These are phyloP conservation scores for Citrus reticulata DNA, from an alignment of 345 rosid species.

Conservation along the genomic window DNA sequence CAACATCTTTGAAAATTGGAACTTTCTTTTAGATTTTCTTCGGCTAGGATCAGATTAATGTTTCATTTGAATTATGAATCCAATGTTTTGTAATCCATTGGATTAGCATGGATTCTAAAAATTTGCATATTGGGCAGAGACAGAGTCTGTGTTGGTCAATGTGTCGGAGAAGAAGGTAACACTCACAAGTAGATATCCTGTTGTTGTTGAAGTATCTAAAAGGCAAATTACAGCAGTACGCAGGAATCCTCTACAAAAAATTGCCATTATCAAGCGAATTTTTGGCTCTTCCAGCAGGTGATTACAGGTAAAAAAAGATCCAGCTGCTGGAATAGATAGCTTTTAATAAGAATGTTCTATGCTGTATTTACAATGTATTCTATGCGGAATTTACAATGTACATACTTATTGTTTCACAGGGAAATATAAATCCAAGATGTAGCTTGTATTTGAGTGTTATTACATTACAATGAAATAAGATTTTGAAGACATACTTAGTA, in stretches of 20 bases:
- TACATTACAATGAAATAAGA: not conserved
- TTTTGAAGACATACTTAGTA: not conserved
- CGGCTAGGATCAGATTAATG: no score
- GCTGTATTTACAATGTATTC: no score
- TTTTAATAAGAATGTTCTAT: not conserved
- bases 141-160: constrained; percentile 64
- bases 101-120: not conserved
- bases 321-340: not conserved
- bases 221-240: constrained; percentile 26
- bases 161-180: constrained; percentile 75
- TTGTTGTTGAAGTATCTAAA: constrained; percentile 25
- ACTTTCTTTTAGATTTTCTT: not conserved
- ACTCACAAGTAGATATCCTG: constrained; percentile 59
- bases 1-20: not conserved
- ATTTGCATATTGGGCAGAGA: constrained; percentile 38
- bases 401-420: not conserved
- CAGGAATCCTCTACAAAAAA: constrained; percentile 42
- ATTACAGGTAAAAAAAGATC: not conserved
- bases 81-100: not conserved
- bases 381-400: constrained; percentile 2
- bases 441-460: not conserved
- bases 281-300: constrained; percentile 35
- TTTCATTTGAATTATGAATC: no score
- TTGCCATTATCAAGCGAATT: constrained; percentile 50
- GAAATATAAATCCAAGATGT: not conserved